Conservation (phyloP, 495 filamentous ascomycete species). For the Penicillium malachiteum region DNA sequence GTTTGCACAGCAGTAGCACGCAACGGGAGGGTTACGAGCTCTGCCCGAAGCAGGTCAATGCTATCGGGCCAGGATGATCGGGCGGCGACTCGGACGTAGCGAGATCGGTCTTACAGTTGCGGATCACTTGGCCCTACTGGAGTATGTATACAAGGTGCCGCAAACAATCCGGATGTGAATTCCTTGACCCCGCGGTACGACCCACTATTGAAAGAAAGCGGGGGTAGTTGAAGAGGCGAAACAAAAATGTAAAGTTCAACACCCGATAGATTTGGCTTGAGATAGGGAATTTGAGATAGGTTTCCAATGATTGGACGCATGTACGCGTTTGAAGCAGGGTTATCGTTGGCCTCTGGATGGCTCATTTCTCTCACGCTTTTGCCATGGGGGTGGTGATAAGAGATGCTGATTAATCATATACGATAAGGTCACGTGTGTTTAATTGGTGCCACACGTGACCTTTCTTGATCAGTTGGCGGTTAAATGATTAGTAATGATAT, state of each 20-base stretch:
- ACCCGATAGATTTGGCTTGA: neutral
- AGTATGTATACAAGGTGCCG: constrained; percentile 4
- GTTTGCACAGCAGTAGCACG: neutral
- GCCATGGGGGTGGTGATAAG: constrained; percentile 3
- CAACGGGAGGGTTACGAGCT: neutral
- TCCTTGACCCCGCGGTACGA: constrained; percentile 20
- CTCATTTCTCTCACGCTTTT: constrained; percentile 6
- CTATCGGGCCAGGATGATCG: neutral
- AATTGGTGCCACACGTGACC: neutral
- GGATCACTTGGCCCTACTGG: neutral
- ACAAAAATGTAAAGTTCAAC: too few relatives aligned
- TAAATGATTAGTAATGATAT: neutral
- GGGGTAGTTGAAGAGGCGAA: constrained; percentile 7
- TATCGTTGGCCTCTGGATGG: constrained; percentile 28
- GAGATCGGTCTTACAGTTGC: neutral
- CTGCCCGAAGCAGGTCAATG: neutral
- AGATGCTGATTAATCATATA: constrained; percentile 15
- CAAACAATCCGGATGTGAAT: constrained; percentile 1
- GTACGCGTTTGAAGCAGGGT: constrained; percentile 5
- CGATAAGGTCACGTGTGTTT: constrained; percentile 1
- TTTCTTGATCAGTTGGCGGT: neutral
- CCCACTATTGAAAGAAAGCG: constrained; percentile 23
- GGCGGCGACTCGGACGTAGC: neutral
- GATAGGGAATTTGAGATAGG: constrained; percentile 5
- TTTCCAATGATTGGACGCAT: constrained; percentile 19